Conservation (phyloP, 108 stramenopile genomes). For the Ochromonas danica region DNA sequence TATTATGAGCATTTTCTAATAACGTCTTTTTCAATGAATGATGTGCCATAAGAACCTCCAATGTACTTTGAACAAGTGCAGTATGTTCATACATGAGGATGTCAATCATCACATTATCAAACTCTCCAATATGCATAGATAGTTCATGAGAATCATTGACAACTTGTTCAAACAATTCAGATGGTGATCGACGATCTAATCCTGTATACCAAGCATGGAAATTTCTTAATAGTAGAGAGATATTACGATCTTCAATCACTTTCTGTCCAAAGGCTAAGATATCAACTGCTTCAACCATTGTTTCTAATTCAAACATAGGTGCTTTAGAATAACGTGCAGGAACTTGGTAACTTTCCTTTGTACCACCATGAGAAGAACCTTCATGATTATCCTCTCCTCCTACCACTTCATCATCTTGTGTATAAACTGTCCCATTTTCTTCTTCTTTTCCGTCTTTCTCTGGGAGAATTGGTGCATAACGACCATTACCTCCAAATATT, state of each 20-base stretch:
- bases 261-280: slow-evolving; percentile 25
- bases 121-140: not conserved
- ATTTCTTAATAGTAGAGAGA: slow-evolving; percentile 6
- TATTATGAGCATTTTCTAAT: slow-evolving; percentile 23
- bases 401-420: not conserved
- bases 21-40: slow-evolving; percentile 26
- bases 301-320: slow-evolving; percentile 30
- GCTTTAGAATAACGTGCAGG: slow-evolving; percentile 22
- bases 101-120: slow-evolving; percentile 41
- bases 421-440: not conserved
- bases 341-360: not conserved
- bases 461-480: too few relatives aligned
- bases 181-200: not conserved
- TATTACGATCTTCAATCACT: slow-evolving; percentile 31
- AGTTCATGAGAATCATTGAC: not conserved
- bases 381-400: too few relatives aligned
- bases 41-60: slow-evolving; percentile 47
- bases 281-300: slow-evolving; percentile 37
- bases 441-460: too few relatives aligned
- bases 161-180: slow-evolving; percentile 32
- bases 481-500: too few relatives aligned
- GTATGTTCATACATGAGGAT: slow-evolving; percentile 41
- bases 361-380: not conserved
- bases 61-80: slow-evolving; percentile 38
- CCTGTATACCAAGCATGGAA: slow-evolving; percentile 29